Evolutionary conservation across 2,329 filamentous ascomycete genomes (phyloP).

Genomic region (Fusarium nygamai): DNA sequence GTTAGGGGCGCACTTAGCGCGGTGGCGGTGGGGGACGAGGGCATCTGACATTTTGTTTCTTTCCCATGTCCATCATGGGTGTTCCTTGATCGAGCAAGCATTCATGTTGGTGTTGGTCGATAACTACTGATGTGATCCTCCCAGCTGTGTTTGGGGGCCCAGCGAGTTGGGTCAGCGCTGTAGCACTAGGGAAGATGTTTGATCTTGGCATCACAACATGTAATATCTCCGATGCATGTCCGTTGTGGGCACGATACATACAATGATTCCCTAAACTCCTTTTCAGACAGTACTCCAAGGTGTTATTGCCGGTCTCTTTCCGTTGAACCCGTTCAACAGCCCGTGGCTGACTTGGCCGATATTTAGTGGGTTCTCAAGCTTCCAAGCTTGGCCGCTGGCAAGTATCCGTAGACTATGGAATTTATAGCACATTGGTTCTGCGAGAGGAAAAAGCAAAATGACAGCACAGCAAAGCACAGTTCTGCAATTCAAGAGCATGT

Average conservation of each 20-base stretch:
- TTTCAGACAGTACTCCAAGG: not conserved
- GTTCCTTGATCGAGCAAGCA: not conserved
- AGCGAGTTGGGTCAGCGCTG: not conserved
- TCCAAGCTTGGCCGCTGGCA: not conserved
- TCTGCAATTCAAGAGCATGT: not conserved
- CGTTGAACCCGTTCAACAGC: not conserved
- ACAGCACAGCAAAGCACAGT: not conserved
- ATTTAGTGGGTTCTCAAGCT: not conserved
- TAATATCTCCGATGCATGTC: slow-evolving; percentile 17
- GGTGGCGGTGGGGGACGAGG: slow-evolving; percentile 25
- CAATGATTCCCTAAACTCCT: not conserved
- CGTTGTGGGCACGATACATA: slow-evolving; percentile 1
- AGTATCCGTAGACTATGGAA: not conserved
- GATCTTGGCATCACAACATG: slow-evolving; percentile 14
- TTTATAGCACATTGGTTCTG: not conserved
- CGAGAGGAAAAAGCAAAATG: not conserved
- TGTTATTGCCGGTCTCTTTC: not conserved
- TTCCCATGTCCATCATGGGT: slow-evolving; percentile 1
- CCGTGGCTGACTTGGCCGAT: not conserved
- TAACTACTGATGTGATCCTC: not conserved
- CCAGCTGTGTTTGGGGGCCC: not conserved
- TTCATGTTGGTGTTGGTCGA: not conserved
- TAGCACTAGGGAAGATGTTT: not conserved
- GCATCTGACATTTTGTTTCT: slow-evolving; percentile 29
- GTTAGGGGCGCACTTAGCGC: slow-evolving; percentile 32